Evolutionary conservation across 805 yeast genomes (phyloP), one percentile per base, ranked within the genome.

Genomic region (Kodamaea leandrae): DNA sequence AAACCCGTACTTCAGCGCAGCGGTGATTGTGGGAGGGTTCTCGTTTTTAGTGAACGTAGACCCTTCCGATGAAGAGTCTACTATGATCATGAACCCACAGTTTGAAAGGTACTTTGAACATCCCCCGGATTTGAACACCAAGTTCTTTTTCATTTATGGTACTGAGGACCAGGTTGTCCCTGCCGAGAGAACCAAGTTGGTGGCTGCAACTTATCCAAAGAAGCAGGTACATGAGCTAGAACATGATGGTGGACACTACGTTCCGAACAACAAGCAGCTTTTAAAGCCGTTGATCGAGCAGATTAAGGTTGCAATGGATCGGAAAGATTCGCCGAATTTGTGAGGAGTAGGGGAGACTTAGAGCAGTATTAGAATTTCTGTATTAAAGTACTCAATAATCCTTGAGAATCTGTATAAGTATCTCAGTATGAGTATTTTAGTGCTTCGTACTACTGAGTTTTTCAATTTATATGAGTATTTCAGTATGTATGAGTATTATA

Each of bases 221-320:
- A 42, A 36, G 19, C 41, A 46, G 6, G 51, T 52, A 8, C 46
- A 36, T 14, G 45, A 41, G 4, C n/a, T 6, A 52, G 47, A 41
- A 32, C 68, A 65, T 39, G 68, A 61, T 6, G 72, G 72, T 2
- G 69, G 66, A 4, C 74, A 68, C 48, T 61, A 50, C 46, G 48
- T 66, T 20, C 71, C 68, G 10, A 61, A 55, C 12, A 18, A 36
- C n/a, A 26, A 36, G 30, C 13, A 7, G 7, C 13, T 18, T 14
- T 25, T 36, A 14, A 28, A 18, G 23, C 38, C 38, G 16, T 17
- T 36, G 13, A 32, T 26, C 9, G 44, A 43, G 23, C 45, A 47
- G 15, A 36, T 39, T 3, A 28, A n/a, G 9, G 28, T 6, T 5
- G 28, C 28, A 7, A 25, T 25, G 28, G 28, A 21, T 9, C n/a